Evolutionary conservation across 306 rosid species (phyloP).

Genomic region (Sicyos baderoa): DNA sequence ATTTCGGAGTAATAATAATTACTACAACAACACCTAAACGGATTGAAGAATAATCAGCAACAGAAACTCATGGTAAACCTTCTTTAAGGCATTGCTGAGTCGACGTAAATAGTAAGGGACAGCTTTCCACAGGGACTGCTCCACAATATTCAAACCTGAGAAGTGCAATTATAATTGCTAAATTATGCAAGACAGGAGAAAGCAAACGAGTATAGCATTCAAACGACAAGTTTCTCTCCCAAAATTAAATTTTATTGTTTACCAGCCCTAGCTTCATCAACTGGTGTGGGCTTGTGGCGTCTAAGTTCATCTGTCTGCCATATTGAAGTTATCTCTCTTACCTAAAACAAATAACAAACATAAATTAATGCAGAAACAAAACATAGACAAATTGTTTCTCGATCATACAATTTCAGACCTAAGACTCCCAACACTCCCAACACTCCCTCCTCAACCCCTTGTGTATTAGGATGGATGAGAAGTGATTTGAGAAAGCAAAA

Average conservation of each 20-base stretch:
- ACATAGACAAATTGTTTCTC: slow-evolving; percentile 3
- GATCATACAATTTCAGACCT: background rate
- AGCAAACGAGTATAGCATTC: slow-evolving; percentile 12
- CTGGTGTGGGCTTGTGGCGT: slow-evolving; percentile 87
- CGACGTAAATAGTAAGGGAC: slow-evolving; percentile 93
- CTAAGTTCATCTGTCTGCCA: slow-evolving; percentile 98
- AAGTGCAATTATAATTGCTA: slow-evolving; percentile 12
- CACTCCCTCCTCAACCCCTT: background rate
- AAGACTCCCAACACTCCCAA: too few species aligned
- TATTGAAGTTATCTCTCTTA: slow-evolving; percentile 88
- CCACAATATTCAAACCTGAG: slow-evolving; percentile 84
- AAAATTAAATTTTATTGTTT: slow-evolving; percentile 18
- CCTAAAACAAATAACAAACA: slow-evolving; percentile 38
- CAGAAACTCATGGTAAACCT: slow-evolving; percentile 40
- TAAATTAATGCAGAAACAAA: slow-evolving; percentile 15
- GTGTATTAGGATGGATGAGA: slow-evolving; percentile 19
- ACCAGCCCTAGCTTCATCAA: slow-evolving; percentile 97
- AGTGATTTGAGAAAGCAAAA: slow-evolving; percentile 21
- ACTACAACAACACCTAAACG: background rate
- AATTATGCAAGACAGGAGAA: slow-evolving; percentile 4
- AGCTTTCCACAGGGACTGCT: slow-evolving; percentile 95
- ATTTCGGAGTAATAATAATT: background rate
- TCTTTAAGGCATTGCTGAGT: slow-evolving; percentile 88
- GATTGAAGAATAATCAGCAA: slow-evolving; percentile 22
- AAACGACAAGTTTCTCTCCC: slow-evolving; percentile 17